Evolutionary conservation across 2,329 filamentous ascomycete species (phyloP).

Genomic region (Mollisiaceae sp.): DNA sequence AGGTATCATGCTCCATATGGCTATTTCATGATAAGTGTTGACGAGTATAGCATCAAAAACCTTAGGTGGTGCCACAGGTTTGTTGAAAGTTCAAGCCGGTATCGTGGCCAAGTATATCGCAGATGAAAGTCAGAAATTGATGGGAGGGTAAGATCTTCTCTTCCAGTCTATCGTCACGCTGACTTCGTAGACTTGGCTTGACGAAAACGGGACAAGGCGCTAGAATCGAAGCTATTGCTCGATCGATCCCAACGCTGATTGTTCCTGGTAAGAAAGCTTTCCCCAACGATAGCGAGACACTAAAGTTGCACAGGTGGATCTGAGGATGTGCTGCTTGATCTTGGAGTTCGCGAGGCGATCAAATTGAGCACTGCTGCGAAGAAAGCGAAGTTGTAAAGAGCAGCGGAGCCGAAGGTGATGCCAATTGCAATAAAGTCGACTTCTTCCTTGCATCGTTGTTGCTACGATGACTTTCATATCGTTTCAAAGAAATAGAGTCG

Average conservation of each 20-base stretch:
- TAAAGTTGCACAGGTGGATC: slow-evolving; percentile 57
- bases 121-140: slow-evolving; percentile 40
- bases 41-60: slow-evolving; percentile 43
- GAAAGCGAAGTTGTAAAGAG: slow-evolving; percentile 73
- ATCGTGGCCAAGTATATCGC: slow-evolving; percentile 27
- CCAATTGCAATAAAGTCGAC: too few species aligned
- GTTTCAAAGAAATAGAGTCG: too few species aligned
- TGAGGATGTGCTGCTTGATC: slow-evolving; percentile 78
- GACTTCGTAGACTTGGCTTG: slow-evolving; percentile 24
- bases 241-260: slow-evolving; percentile 44
- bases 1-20: slow-evolving; percentile 38
- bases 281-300: too few species aligned
- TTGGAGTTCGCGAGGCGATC: slow-evolving; percentile 82
- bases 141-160: slow-evolving; percentile 43
- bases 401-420: not conserved
- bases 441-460: too few species aligned
- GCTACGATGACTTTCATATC: too few species aligned
- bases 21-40: slow-evolving; percentile 41
- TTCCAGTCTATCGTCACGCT: not conserved
- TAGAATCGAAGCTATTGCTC: slow-evolving; percentile 54
- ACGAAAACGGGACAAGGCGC: slow-evolving; percentile 34
- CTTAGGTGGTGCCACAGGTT: slow-evolving; percentile 21
- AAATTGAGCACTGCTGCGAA: slow-evolving; percentile 74
- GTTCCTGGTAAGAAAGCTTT: slow-evolving; percentile 41
- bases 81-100: slow-evolving; percentile 27